phyloP scores from a whole-genome alignment of 164 flowering plant genomes.

The Hamamelis virginiana region DNA sequence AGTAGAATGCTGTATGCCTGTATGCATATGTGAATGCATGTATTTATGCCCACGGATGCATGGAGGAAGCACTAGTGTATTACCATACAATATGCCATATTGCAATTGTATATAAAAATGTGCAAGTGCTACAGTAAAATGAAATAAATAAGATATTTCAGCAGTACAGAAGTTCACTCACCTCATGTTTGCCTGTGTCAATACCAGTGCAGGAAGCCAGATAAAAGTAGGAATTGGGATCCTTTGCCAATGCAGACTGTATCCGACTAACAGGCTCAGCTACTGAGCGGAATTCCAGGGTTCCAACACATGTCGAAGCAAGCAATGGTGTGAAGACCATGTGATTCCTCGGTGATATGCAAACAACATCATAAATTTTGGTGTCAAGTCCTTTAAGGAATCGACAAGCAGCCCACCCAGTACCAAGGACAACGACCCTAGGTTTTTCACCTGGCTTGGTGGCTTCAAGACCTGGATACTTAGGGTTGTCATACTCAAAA shows the following conservation, averaged over 20 bases:
- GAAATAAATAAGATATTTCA: background rate
- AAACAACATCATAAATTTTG: slow-evolving; percentile 69
- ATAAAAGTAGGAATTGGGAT: slow-evolving; percentile 72
- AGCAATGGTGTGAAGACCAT: slow-evolving; percentile 95
- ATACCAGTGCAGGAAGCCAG: slow-evolving; percentile 65
- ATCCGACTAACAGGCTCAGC: slow-evolving; percentile 79
- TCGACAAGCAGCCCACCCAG: slow-evolving; percentile 93
- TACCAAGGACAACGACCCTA: slow-evolving; percentile 80
- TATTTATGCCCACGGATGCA: too few species aligned
- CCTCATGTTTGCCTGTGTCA: slow-evolving; percentile 71
- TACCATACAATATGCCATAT: too few species aligned
- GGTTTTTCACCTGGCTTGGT: slow-evolving; percentile 80
- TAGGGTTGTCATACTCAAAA: slow-evolving; percentile 29
- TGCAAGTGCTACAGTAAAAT: background rate
- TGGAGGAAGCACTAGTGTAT: too few species aligned
- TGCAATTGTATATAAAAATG: too few species aligned
- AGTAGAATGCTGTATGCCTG: too few species aligned
- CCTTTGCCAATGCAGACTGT: slow-evolving; percentile 62
- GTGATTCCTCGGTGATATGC: slow-evolving; percentile 87
- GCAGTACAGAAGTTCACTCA: slow-evolving; percentile 26
- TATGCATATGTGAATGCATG: too few species aligned
- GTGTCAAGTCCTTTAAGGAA: slow-evolving; percentile 81
- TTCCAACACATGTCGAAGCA: slow-evolving; percentile 93
- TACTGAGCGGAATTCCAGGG: slow-evolving; percentile 83
- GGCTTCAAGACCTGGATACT: slow-evolving; percentile 53